Conservation (phyloP, 495 filamentous ascomycete species). For the Aspergillus bridgeri region DNA sequence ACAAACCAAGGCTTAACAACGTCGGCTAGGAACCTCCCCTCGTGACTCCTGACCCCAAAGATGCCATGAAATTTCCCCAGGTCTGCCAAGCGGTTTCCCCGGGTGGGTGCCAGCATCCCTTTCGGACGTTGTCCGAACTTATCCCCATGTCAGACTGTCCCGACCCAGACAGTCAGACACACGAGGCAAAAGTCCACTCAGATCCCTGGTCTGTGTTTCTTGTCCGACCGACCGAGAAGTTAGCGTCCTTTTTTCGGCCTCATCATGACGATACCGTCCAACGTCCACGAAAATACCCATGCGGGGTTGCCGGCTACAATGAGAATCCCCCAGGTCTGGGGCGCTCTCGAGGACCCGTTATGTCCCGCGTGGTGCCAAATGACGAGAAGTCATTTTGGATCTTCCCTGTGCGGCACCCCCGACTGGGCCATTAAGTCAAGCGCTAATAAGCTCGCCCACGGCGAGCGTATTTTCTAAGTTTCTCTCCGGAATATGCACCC, state of each 20-base stretch:
- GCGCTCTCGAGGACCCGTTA: background rate
- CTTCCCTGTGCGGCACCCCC: background rate
- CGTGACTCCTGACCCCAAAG: slow-evolving; percentile 4
- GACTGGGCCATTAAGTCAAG: slow-evolving; percentile 2
- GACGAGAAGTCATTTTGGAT: background rate
- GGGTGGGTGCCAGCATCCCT: background rate
- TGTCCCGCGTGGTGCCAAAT: background rate
- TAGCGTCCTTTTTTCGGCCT: background rate
- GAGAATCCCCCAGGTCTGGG: background rate
- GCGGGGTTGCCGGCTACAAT: background rate
- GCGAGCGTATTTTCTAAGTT: background rate
- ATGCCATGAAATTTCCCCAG: slow-evolving; percentile 5
- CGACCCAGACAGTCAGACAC: background rate
- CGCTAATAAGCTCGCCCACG: slow-evolving; percentile 8
- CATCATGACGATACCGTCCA: background rate
- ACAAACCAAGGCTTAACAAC: background rate
- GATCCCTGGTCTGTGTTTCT: background rate
- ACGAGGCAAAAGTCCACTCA: background rate
- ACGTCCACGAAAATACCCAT: background rate
- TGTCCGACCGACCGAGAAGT: background rate
- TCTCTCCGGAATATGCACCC: background rate
- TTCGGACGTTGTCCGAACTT: slow-evolving; percentile 5
- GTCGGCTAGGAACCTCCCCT: background rate
- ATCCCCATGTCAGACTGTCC: background rate
- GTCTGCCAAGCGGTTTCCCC: slow-evolving; percentile 1